Conservation (phyloP, 176 grass and related monocot genomes). For the Elymus sibiricus region DNA sequence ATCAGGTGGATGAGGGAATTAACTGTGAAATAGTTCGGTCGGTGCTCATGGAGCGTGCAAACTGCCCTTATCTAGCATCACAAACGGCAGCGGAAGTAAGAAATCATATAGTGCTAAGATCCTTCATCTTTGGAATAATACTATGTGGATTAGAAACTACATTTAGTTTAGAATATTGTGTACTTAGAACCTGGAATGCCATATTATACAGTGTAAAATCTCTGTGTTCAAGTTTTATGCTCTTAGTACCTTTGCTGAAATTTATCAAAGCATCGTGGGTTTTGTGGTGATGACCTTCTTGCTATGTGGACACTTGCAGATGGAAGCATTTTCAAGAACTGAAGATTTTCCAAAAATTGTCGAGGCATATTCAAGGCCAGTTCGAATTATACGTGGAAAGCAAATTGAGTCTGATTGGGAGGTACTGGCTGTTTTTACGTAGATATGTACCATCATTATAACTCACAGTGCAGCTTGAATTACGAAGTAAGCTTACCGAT, state of each 20-base stretch:
- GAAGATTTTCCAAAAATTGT: slow-evolving; percentile 73
- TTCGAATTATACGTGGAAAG: slow-evolving; percentile 86
- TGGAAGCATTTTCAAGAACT: slow-evolving; percentile 74
- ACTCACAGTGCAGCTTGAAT: not conserved
- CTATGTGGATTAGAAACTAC: not conserved
- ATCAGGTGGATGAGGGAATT: slow-evolving; percentile 80
- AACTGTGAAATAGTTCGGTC: slow-evolving; percentile 79
- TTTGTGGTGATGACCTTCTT: slow-evolving; percentile 4
- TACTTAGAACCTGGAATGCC: not conserved
- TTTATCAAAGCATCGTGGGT: not conserved
- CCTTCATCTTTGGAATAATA: slow-evolving; percentile 15
- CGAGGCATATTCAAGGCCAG: slow-evolving; percentile 82
- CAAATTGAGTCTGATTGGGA: slow-evolving; percentile 45
- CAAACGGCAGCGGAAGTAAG: slow-evolving; percentile 77
- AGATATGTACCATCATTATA: not conserved
- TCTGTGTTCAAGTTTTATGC: not conserved
- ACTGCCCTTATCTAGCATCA: slow-evolving; percentile 77
- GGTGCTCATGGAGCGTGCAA: slow-evolving; percentile 76
- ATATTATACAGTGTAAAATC: not conserved
- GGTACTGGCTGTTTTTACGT: slow-evolving; percentile 33
- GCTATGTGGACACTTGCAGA: slow-evolving; percentile 35
- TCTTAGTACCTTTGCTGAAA: not conserved
- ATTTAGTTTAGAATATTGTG: not conserved
- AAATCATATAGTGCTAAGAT: slow-evolving; percentile 9
- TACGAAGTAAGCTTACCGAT: not conserved